A percentile compares a stretch with the other conserved stretches of the same genome.
Conservation (phyloP, 2,329 filamentous ascomycete species). For the Blastomyces gilchristii region DNA sequence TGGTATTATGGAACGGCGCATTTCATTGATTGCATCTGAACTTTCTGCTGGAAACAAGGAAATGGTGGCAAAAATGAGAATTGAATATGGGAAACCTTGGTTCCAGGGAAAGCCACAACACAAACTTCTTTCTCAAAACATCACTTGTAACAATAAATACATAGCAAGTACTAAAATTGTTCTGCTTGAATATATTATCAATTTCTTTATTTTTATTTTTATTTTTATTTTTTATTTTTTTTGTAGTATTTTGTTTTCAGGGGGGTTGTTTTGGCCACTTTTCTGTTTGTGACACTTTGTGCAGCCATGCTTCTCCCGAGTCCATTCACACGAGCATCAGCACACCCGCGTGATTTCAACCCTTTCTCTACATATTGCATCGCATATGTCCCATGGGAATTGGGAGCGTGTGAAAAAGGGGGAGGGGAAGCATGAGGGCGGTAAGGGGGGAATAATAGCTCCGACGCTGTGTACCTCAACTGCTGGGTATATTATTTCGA, state of each 20-base stretch:
- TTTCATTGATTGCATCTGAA: not conserved
- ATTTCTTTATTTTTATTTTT: too few species aligned
- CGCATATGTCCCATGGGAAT: not conserved
- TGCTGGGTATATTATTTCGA: too few species aligned
- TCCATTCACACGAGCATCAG: not conserved
- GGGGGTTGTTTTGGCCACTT: not conserved
- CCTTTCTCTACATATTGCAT: not conserved
- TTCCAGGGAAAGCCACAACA: not conserved
- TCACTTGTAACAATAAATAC: too few species aligned
- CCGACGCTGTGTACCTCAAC: not conserved
- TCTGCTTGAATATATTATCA: not conserved
- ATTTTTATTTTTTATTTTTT: too few species aligned
- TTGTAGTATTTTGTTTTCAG: not conserved
- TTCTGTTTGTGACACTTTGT: not conserved
- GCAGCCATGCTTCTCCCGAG: not conserved
- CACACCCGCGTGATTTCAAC: not conserved
- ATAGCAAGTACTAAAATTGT: not conserved
- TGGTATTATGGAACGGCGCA: too few species aligned
- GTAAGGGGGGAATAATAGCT: not conserved
- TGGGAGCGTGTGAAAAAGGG: not conserved
- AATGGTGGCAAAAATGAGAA: not conserved
- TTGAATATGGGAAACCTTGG: not conserved
- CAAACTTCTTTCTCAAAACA: too few species aligned
- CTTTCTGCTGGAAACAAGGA: not conserved
- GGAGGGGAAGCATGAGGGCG: not conserved